Evolutionary conservation across 192 early-diverging fungal species (phyloP).

Genomic region (Linnemannia elongata): DNA sequence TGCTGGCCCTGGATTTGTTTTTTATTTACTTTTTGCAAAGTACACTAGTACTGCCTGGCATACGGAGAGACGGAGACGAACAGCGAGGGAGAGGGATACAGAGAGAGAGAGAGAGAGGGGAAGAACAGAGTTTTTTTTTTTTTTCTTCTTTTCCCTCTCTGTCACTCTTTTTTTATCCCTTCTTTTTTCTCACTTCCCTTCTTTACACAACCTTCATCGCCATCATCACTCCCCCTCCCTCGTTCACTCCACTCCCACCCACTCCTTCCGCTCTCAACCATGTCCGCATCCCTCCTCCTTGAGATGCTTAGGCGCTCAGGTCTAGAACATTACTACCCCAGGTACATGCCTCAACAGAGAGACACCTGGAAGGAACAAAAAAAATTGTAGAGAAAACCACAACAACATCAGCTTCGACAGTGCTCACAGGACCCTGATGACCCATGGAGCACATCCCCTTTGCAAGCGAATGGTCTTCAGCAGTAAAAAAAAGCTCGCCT

Average conservation of each 20-base stretch:
- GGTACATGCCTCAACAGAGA: constrained; percentile 35
- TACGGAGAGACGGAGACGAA: neutral
- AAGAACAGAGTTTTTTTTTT: neutral
- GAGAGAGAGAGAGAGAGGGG: too few species aligned
- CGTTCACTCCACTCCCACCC: constrained; percentile 1
- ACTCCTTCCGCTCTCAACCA: constrained; percentile 17
- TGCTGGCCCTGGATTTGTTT: neutral
- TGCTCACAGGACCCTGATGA: constrained; percentile 6
- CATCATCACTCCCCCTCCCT: constrained; percentile 1
- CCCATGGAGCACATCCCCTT: neutral
- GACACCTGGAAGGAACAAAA: neutral
- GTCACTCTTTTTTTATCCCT: neutral
- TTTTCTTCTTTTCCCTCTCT: neutral
- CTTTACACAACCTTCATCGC: neutral
- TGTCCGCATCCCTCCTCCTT: constrained; percentile 66
- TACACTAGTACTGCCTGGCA: neutral
- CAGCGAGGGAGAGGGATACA: neutral
- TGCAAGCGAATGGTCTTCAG: neutral
- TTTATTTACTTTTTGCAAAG: constrained; percentile 2
- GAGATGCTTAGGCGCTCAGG: constrained; percentile 77
- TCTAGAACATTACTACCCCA: constrained; percentile 72
- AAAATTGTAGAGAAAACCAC: neutral
- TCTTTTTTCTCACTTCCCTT: neutral
- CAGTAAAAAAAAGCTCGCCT: neutral
- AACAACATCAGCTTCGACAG: neutral